phyloP scores from a whole-genome alignment of 2,329 filamentous ascomycete genomes.

The Cadophora malorum region DNA sequence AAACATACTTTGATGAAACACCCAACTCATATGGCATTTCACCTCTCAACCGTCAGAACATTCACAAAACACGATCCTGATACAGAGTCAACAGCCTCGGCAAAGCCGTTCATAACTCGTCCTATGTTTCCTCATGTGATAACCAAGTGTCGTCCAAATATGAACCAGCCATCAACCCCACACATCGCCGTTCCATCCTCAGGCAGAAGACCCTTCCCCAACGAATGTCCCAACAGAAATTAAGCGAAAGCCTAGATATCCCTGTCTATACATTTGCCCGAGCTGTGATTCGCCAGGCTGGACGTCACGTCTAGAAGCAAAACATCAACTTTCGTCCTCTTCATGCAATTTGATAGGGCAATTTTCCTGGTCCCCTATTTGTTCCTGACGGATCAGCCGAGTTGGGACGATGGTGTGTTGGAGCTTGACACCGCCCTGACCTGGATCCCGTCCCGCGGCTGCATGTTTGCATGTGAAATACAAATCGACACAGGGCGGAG shows the following conservation, averaged over 20 bases:
- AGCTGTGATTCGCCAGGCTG: constrained; percentile 32
- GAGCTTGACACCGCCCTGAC: constrained; percentile 7
- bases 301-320: constrained; percentile 27
- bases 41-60: neutral
- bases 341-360: constrained; percentile 25
- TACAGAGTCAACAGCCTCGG: constrained; percentile 16
- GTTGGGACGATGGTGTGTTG: constrained; percentile 16
- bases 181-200: neutral
- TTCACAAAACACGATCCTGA: neutral
- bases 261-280: constrained; percentile 1
- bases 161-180: neutral
- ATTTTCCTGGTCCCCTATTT: constrained; percentile 16
- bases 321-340: constrained; percentile 6
- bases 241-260: constrained; percentile 20
- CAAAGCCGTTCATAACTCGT: neutral
- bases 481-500: neutral
- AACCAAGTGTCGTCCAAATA: constrained; percentile 7
- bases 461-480: constrained; percentile 33
- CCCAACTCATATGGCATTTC: neutral
- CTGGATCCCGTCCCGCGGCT: constrained; percentile 23
- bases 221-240: constrained; percentile 31
- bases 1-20: too few species aligned
- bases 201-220: constrained; percentile 24
- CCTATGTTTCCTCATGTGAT: constrained; percentile 18
- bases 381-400: constrained; percentile 30